Percentiles rank a stretch among this genome's conserved stretches.
These are phyloP conservation scores for Coemansia sp. DNA, from an alignment of 192 early-diverging fungal species.

Conservation along the genomic window DNA sequence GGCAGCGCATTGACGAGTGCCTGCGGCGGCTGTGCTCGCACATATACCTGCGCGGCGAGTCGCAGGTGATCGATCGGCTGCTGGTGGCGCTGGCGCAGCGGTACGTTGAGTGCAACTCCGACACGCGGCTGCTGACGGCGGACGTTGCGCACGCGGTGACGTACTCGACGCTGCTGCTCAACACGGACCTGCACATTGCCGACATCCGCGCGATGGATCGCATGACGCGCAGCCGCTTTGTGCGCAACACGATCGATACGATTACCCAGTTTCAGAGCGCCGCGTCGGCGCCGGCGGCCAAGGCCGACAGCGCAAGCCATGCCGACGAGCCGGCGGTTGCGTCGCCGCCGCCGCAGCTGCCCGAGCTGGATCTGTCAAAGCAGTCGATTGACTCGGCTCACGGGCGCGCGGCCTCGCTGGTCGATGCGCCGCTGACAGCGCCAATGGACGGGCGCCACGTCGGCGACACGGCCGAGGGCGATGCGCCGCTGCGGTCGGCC, in stretches of 20 bases:
- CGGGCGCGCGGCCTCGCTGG: not conserved
- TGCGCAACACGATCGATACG: constrained; percentile 65
- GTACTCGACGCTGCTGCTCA: constrained; percentile 82
- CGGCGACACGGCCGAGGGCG: not conserved
- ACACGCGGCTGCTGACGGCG: constrained; percentile 40
- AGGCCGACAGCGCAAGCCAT: too few relatives aligned
- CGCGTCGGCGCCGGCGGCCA: too few relatives aligned
- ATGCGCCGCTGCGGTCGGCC: not conserved
- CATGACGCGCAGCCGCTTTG: constrained; percentile 72
- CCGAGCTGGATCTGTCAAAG: constrained; percentile 47
- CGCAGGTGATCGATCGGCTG: constrained; percentile 90
- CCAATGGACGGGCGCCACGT: not conserved
- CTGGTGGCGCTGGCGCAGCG: constrained; percentile 76
- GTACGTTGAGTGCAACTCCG: constrained; percentile 79
- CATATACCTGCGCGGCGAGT: constrained; percentile 82
- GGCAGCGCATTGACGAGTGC: constrained; percentile 67
- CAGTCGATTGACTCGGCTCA: constrained; percentile 32
- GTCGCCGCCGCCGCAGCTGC: constrained; percentile 46
- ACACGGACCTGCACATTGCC: constrained; percentile 92
- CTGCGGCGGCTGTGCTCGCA: constrained; percentile 76
- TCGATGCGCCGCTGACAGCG: constrained; percentile 1
- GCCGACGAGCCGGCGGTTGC: not conserved
- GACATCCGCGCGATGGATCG: constrained; percentile 58
- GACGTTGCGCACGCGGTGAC: constrained; percentile 85
- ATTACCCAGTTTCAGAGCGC: constrained; percentile 46